phyloP scores from a whole-genome alignment of 768 basidiomycete genomes.

The Russula vinacea region DNA sequence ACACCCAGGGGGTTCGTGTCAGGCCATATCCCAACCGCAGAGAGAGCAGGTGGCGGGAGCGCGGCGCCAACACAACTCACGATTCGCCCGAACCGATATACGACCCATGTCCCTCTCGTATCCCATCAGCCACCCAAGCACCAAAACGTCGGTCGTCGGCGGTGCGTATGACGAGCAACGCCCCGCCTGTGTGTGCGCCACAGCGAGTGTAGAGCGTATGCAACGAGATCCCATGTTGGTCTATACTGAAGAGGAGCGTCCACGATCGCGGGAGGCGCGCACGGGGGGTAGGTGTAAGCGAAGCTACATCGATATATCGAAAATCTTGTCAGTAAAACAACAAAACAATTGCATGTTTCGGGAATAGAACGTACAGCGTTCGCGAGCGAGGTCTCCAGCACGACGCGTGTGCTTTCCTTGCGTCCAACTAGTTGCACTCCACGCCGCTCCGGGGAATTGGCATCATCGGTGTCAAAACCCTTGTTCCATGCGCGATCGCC shows the following conservation, averaged over 20 bases:
- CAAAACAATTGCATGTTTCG: neutral
- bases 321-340: neutral
- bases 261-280: constrained; percentile 66
- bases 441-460: constrained; percentile 36
- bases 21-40: neutral
- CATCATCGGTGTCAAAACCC: constrained; percentile 45
- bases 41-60: neutral
- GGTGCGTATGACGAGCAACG: constrained; percentile 66
- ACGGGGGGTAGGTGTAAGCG: constrained; percentile 72
- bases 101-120: constrained; percentile 50
- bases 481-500: constrained; percentile 70
- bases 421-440: constrained; percentile 54
- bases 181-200: constrained; percentile 45
- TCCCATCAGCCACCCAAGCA: constrained; percentile 75
- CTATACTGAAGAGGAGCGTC: constrained; percentile 84
- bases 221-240: constrained; percentile 92
- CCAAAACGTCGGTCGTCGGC: constrained; percentile 68
- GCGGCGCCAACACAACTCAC: constrained; percentile 40
- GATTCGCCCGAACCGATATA: constrained; percentile 92
- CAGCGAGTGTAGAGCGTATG: constrained; percentile 79
- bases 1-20: neutral
- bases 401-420: constrained; percentile 49
- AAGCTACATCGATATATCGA: constrained; percentile 47
- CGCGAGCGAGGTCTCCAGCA: constrained; percentile 55
- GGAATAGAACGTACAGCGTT: constrained; percentile 47